These are phyloP conservation scores for Phytophthora cactorum DNA, from an alignment of 352 stramenopile species.

Conservation along the genomic window DNA sequence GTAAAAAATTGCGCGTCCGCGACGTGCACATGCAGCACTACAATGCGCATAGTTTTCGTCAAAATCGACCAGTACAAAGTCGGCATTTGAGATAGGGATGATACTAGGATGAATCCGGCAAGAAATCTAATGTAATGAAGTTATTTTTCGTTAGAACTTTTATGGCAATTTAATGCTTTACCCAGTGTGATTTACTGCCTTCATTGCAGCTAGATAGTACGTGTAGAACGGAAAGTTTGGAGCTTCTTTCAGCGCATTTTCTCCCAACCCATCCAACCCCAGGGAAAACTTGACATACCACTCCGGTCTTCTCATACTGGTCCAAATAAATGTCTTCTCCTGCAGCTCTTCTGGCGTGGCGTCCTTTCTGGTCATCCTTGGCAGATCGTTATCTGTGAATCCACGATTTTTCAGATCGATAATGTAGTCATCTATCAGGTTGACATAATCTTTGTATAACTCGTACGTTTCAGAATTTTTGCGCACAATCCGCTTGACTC, in stretches of 20 bases:
- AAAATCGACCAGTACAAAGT: too few relatives aligned
- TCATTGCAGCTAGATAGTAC: constrained; percentile 5
- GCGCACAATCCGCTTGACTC: background rate
- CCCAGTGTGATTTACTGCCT: background rate
- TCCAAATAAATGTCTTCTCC: constrained; percentile 17
- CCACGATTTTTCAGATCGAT: background rate
- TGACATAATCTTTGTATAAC: constrained; percentile 19
- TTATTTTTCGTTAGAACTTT: too few relatives aligned
- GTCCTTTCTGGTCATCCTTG: constrained; percentile 3
- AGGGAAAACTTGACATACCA: constrained; percentile 20
- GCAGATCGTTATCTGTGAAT: background rate
- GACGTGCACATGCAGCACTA: too few relatives aligned
- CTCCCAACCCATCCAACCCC: constrained; percentile 15
- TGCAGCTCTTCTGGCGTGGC: background rate
- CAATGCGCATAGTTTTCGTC: too few relatives aligned
- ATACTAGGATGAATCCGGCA: too few relatives aligned
- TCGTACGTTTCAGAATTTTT: background rate
- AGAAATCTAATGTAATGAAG: too few relatives aligned
- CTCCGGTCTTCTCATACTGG: constrained; percentile 8
- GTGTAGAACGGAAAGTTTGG: constrained; percentile 12
- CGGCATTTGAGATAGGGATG: too few relatives aligned
- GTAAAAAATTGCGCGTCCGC: too few relatives aligned
- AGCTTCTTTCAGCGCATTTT: constrained; percentile 12
- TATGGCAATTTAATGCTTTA: background rate
- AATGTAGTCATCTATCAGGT: constrained; percentile 15